Evolutionary conservation across 2,329 filamentous ascomycete genomes (phyloP), one percentile per base, ranked within the genome.

Genomic region (Chrysoporthe puriensis): DNA sequence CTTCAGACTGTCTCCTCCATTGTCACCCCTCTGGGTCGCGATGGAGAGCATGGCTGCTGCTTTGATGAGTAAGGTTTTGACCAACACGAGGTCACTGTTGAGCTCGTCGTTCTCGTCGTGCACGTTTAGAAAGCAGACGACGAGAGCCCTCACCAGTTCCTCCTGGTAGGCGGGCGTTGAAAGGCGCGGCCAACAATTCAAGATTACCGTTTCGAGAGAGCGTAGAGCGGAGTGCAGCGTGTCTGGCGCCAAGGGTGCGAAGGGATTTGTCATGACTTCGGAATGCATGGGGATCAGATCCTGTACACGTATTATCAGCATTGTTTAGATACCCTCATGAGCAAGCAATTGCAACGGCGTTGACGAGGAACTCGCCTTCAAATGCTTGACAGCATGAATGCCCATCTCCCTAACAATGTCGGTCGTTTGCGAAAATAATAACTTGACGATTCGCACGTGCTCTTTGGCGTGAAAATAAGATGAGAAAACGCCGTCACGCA

Each of bases 161-260:
- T 85, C 86, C 40, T 86, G 81, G 80, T 92, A 89, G 42, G 80
- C 79, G 62, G 81, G 75, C 4, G 75, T 72, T 11, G 74, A 78
- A 5, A 96, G 80, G 4, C 93, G 83, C 13, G 91, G 90, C 89
- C 93, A 94, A 68, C 87, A 88, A 68, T 85, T 89, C 14, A 84
- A 72, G 13, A 96, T 79, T 16, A 90, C 79, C 0, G 80, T 79
- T 63, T 88, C 84, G 32, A 93, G 73, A 0, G 88, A 83, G 21
- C 80, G 76, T 2, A 84, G 76, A 0, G 88, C 84, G 0, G 85
- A 81, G 0, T 83, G 64, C 1, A 93, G 78, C 1, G 90, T 79
- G 0, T 82, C 78, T 1, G 85, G 80, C 70, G 86, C 81, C 1
- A 84, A 81, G 11, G 85, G 79, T 0, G 85, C 84, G 74, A 96